These are phyloP conservation scores for Gynostemma pentaphyllum DNA, from an alignment of 306 rosid genomes.

Conservation along the genomic window DNA sequence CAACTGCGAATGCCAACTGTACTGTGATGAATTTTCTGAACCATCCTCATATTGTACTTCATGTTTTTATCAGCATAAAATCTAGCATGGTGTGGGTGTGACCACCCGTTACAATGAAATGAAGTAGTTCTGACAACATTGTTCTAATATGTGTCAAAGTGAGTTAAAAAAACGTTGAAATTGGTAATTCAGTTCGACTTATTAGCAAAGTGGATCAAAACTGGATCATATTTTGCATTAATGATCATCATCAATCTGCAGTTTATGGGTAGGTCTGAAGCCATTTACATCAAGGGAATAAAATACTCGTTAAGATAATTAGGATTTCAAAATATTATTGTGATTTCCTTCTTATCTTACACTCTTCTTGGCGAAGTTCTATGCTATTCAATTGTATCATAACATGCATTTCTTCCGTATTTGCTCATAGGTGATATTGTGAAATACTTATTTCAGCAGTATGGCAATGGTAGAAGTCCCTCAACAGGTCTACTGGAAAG, in stretches of 20 bases:
- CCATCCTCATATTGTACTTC: background rate
- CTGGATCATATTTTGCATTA: background rate
- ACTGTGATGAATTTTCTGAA: background rate
- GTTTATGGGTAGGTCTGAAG: background rate
- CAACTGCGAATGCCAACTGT: background rate
- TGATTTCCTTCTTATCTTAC: background rate
- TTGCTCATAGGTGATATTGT: slow-evolving; percentile 70
- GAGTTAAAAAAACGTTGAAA: background rate
- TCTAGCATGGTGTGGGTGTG: background rate
- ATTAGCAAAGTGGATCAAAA: background rate
- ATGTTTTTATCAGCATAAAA: background rate
- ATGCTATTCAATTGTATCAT: background rate
- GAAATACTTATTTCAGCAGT: slow-evolving; percentile 61
- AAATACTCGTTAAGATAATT: background rate
- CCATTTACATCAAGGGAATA: background rate
- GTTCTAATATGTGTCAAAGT: background rate
- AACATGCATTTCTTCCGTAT: slow-evolving; percentile 12
- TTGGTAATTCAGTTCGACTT: background rate
- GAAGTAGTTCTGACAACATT: background rate
- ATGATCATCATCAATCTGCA: background rate
- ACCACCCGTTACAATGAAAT: background rate
- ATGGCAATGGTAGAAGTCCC: slow-evolving; percentile 63
- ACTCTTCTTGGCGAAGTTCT: background rate
- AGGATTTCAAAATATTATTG: background rate
- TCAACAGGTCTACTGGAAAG: slow-evolving; percentile 71